Conservation (phyloP, 2,329 filamentous ascomycete genomes). For the Botryotinia narcissicola region DNA sequence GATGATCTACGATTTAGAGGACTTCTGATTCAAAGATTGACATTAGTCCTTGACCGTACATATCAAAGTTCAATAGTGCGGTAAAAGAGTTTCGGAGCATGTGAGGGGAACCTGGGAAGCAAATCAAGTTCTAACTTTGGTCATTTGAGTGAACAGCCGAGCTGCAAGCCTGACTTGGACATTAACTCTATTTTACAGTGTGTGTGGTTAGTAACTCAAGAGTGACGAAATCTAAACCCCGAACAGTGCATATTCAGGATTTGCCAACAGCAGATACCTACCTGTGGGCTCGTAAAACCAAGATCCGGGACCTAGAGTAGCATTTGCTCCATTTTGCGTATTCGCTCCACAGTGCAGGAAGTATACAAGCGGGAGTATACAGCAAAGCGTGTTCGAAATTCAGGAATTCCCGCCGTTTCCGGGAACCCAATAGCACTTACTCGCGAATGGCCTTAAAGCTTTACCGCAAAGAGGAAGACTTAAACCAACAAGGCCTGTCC, state of each 20-base stretch:
- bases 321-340: neutral
- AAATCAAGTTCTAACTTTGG: neutral
- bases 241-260: neutral
- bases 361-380: neutral
- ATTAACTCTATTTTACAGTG: neutral
- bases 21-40: neutral
- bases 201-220: neutral
- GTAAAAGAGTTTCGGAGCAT: slow-evolving; percentile 5
- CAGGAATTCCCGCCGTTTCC: neutral
- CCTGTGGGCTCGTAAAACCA: neutral
- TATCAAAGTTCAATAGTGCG: neutral
- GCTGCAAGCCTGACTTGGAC: slow-evolving; percentile 2
- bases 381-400: neutral
- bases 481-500: neutral
- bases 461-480: neutral
- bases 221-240: neutral
- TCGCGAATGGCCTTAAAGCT: neutral
- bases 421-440: neutral
- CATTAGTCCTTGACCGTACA: neutral
- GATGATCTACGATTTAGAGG: slow-evolving; percentile 9
- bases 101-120: slow-evolving; percentile 8
- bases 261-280: neutral
- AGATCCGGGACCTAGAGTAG: neutral
- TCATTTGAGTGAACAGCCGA: neutral
- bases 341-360: neutral